A percentile compares a stretch with the other conserved stretches of the same genome.
Conservation (phyloP, 768 basidiomycete species). For the Phanerochaete sordida region DNA sequence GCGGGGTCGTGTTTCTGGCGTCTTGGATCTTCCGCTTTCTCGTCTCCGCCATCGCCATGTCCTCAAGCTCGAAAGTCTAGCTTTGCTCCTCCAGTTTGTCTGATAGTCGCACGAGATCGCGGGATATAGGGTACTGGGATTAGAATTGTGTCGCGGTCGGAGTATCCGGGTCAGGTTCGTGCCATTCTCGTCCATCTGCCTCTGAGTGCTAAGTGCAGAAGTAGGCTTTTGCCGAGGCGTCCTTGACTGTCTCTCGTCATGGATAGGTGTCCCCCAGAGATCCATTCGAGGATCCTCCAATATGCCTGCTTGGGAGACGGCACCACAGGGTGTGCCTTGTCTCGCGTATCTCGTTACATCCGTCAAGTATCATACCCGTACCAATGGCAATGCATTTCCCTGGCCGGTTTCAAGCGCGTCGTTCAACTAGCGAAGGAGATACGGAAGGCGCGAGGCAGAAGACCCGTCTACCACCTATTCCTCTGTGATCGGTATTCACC, state of each 20-base stretch:
- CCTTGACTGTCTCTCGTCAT: background rate
- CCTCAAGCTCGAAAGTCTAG: background rate
- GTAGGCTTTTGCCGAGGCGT: background rate
- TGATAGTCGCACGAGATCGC: no score
- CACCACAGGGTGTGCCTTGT: constrained; percentile 11
- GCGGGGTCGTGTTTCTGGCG: no score
- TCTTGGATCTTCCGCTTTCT: no score
- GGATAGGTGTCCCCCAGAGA: constrained; percentile 12
- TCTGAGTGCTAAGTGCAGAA: background rate
- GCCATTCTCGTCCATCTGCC: background rate
- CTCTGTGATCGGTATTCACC: constrained; percentile 7
- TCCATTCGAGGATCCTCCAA: constrained; percentile 14
- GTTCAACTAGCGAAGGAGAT: background rate
- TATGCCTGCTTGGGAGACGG: constrained; percentile 16
- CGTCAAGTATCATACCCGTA: constrained; percentile 12
- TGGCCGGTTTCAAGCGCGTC: constrained; percentile 10
- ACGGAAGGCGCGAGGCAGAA: background rate
- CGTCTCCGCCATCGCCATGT: no score
- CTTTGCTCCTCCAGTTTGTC: no score
- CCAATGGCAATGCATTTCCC: constrained; percentile 13
- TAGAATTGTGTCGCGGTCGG: no score
- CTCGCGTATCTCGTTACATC: constrained; percentile 16
- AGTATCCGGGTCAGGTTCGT: no score
- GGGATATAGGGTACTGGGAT: no score
- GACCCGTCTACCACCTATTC: constrained; percentile 15